Percentiles rank a stretch among this genome's conserved stretches.
These are phyloP conservation scores for Panicum miliaceum DNA, from an alignment of 176 grass and related monocot species.

Conservation along the genomic window DNA sequence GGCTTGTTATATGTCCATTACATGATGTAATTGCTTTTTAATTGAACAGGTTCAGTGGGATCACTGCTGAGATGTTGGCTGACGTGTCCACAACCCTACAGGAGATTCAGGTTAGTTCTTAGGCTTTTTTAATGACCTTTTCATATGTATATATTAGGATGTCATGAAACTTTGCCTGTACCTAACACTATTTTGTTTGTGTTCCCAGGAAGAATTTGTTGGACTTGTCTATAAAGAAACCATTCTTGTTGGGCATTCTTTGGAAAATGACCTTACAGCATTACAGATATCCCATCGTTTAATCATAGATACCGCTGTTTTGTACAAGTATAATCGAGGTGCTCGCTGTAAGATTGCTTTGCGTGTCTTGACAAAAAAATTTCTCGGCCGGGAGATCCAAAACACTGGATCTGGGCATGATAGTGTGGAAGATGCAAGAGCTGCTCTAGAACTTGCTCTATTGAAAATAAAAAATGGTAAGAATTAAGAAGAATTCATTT, in stretches of 20 bases:
- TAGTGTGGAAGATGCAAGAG: conserved; percentile 87
- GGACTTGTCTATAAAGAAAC: conserved; percentile 84
- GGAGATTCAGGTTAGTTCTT: conserved; percentile 81
- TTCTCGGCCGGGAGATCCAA: conserved; percentile 76
- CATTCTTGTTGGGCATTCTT: conserved; percentile 93
- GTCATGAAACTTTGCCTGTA: conserved; percentile 35
- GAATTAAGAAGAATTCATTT: neutral
- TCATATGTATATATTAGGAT: conserved; percentile 6
- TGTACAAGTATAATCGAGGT: conserved; percentile 72
- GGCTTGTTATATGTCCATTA: neutral
- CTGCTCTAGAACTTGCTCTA: conserved; percentile 84
- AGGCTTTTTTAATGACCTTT: conserved; percentile 5
- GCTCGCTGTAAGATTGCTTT: conserved; percentile 76
- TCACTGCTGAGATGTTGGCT: conserved; percentile 86
- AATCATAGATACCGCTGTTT: conserved; percentile 88
- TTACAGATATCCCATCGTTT: conserved; percentile 77
- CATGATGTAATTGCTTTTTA: conserved; percentile 37
- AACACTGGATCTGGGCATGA: conserved; percentile 79
- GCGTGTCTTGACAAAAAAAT: conserved; percentile 76
- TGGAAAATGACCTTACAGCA: conserved; percentile 91
- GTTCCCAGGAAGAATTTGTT: conserved; percentile 79
- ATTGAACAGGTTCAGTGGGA: conserved; percentile 85
- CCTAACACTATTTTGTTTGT: conserved; percentile 24
- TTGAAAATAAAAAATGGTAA: conserved; percentile 90
- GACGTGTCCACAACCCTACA: conserved; percentile 82